Conservation (phyloP, 1,284 basidiomycete genomes). For the Tilletiopsis washingtonensis region DNA sequence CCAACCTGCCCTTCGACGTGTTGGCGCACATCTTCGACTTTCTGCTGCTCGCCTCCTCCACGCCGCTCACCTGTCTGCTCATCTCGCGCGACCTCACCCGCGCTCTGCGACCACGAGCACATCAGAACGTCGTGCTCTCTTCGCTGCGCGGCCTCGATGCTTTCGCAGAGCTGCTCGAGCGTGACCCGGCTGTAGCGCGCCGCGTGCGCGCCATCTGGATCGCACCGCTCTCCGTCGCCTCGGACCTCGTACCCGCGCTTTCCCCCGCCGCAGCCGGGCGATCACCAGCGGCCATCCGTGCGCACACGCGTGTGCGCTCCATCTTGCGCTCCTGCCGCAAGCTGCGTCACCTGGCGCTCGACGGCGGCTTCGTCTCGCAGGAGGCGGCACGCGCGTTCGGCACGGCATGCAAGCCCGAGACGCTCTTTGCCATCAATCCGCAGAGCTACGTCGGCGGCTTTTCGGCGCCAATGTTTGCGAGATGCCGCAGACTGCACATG, state of each 20-base stretch:
- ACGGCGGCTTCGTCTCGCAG: slow-evolving; percentile 31
- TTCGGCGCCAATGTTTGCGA: slow-evolving; percentile 38
- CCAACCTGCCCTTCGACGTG: too few species aligned
- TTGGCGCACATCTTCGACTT: too few species aligned
- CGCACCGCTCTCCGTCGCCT: slow-evolving; percentile 25
- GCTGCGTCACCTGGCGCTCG: slow-evolving; percentile 34
- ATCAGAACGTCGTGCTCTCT: too few species aligned
- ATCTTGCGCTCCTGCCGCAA: slow-evolving; percentile 37
- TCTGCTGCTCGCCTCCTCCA: too few species aligned
- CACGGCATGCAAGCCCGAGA: slow-evolving; percentile 37
- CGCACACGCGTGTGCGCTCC: slow-evolving; percentile 7
- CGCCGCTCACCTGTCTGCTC: too few species aligned
- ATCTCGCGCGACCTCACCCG: too few species aligned
- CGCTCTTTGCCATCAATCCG: slow-evolving; percentile 39
- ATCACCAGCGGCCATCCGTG: slow-evolving; percentile 16
- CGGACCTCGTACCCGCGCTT: slow-evolving; percentile 34
- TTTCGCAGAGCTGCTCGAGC: too few species aligned
- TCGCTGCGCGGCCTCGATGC: too few species aligned
- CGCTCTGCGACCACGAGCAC: too few species aligned
- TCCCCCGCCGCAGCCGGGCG: slow-evolving; percentile 27
- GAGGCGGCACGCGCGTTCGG: slow-evolving; percentile 36
- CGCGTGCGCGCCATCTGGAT: slow-evolving; percentile 33
- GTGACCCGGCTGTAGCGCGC: too few species aligned
- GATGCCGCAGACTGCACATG: slow-evolving; percentile 24
- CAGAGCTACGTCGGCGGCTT: slow-evolving; percentile 41